Conservation (phyloP, 2,329 filamentous ascomycete genomes). For the Exophiala bonariae region DNA sequence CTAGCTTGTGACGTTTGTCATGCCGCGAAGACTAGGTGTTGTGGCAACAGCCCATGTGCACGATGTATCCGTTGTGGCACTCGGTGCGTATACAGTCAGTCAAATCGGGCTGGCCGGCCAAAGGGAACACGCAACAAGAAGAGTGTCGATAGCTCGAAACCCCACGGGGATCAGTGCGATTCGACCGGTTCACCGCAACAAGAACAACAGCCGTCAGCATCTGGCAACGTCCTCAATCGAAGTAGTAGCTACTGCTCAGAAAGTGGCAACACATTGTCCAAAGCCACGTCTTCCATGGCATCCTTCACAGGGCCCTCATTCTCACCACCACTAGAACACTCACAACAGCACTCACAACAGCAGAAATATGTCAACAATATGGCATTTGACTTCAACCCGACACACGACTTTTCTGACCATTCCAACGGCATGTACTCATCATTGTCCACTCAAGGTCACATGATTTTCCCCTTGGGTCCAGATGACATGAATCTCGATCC, state of each 20-base stretch:
- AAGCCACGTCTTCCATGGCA: neutral
- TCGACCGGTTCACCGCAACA: neutral
- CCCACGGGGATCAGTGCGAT: neutral
- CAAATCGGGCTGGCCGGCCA: constrained; percentile 2
- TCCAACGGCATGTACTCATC: neutral
- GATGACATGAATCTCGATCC: constrained; percentile 1
- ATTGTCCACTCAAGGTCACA: neutral
- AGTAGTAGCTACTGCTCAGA: neutral
- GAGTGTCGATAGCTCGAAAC: neutral
- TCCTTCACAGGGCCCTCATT: neutral
- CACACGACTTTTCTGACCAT: neutral
- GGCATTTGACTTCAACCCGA: constrained; percentile 3
- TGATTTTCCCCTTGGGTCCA: neutral
- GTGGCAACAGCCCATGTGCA: constrained; percentile 3
- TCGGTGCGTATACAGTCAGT: constrained; percentile 1
- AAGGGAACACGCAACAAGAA: constrained; percentile 4
- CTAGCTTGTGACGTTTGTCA: constrained; percentile 5
- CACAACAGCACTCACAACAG: neutral
- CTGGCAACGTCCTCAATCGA: neutral
- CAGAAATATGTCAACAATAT: constrained; percentile 1
- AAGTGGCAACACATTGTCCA: neutral
- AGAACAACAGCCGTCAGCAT: neutral
- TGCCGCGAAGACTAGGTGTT: constrained; percentile 3
- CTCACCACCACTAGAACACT: neutral
- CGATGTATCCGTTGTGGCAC: constrained; percentile 1